Conservation (phyloP, 352 stramenopile genomes). For the Pythium angustatum region DNA sequence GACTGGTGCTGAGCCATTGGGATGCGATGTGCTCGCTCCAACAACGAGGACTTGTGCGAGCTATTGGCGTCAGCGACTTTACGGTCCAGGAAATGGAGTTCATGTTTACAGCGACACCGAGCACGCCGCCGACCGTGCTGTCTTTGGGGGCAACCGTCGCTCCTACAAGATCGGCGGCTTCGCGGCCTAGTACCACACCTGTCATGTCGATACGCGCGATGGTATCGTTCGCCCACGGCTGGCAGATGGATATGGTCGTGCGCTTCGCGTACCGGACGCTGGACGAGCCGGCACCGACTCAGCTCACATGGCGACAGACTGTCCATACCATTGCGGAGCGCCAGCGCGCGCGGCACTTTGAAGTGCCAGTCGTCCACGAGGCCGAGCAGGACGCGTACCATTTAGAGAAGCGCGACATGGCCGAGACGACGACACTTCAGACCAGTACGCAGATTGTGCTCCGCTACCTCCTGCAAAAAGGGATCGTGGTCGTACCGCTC, state of each 20-base stretch:
- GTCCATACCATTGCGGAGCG: slow-evolving; percentile 36
- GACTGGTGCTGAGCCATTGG: slow-evolving; percentile 48
- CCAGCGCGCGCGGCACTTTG: slow-evolving; percentile 37
- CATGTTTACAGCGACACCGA: slow-evolving; percentile 37
- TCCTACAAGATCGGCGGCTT: neutral
- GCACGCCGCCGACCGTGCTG: slow-evolving; percentile 29
- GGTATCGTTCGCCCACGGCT: slow-evolving; percentile 43
- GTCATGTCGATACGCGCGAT: slow-evolving; percentile 4
- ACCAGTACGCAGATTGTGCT: slow-evolving; percentile 40
- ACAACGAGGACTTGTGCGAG: slow-evolving; percentile 33
- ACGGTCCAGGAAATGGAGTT: slow-evolving; percentile 62
- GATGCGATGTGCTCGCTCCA: slow-evolving; percentile 41
- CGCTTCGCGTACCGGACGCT: slow-evolving; percentile 38
- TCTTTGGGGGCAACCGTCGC: slow-evolving; percentile 16
- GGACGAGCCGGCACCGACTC: slow-evolving; percentile 22
- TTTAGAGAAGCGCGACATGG: slow-evolving; percentile 31
- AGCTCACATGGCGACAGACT: slow-evolving; percentile 32
- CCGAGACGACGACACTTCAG: slow-evolving; percentile 37
- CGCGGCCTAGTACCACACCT: neutral
- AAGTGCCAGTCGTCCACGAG: slow-evolving; percentile 48
- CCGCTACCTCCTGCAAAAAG: slow-evolving; percentile 55
- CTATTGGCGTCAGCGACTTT: slow-evolving; percentile 52
- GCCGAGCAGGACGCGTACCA: slow-evolving; percentile 37
- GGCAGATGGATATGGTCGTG: slow-evolving; percentile 45
- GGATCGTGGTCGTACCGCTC: slow-evolving; percentile 47